Evolutionary conservation across 306 rosid species (phyloP), one percentile per base, ranked within the genome.

Genomic region (Trifolium pratense): DNA sequence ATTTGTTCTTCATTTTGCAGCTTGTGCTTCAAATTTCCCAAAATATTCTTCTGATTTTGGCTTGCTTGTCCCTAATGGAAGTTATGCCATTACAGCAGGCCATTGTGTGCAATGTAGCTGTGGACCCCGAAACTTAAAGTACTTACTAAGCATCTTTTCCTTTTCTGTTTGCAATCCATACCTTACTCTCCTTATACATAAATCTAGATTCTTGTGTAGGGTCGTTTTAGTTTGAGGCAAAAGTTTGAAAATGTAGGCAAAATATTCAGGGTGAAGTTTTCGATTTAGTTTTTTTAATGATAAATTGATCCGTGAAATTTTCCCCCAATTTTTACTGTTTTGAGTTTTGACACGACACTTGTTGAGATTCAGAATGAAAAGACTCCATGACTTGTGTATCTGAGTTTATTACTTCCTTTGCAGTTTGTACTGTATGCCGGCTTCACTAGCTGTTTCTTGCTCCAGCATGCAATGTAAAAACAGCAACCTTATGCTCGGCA

Each of bases 81-180:
- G 99, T 76, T 95, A 90, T 76, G 90, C 96, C 65, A 87, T 95
- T 57, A 83, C 99, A 20, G 99, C 96, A 4, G 88, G 99, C 13
- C 99, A 95, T 63, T 95, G 99, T 56, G 88, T 95, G 68, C 97
- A 91, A 75, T 95, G 99, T 86, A 95, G 97, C 75, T 95, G 99
- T 58, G 99, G 97, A 68, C 96, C 99, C 0, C 88, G 86, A 73
- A 85, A 85, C 77, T 87, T 86, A 56, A 90, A 88, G 99, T 95
- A 87, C 63, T 45, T 2, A 87, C 75, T 39, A n/a, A 36, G 78
- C 76, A 75, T 58, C 78, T 49, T 68, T 17, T 48, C 6, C 45
- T 18, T 16, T 74, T 66, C 46, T 37, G 55, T 62, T 69, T 69
- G 45, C 59, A 64, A 51, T 60, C 25, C 43, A 9, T 48, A 66